phyloP scores from a whole-genome alignment of 108 stramenopile genomes.

The Ochromonas danica region DNA sequence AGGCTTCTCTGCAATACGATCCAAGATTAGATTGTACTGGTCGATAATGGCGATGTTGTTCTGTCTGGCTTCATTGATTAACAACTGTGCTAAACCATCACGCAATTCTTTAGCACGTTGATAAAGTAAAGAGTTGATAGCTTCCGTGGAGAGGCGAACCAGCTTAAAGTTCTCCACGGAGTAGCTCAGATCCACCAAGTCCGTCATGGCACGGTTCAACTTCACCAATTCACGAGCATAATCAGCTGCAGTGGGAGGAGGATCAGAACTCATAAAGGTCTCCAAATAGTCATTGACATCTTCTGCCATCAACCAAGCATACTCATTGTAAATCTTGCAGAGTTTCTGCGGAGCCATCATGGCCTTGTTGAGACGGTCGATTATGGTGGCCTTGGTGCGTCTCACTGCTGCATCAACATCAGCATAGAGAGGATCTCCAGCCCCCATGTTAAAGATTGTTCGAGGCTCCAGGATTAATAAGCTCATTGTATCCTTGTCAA shows the following conservation, averaged over 20 bases:
- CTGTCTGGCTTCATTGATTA: slow-evolving; percentile 45
- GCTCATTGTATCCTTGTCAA: slow-evolving; percentile 60
- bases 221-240: not conserved
- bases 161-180: slow-evolving; percentile 37
- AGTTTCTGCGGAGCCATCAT: not conserved
- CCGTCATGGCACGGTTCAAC: not conserved
- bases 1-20: slow-evolving; percentile 57
- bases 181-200: slow-evolving; percentile 25
- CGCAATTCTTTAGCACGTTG: slow-evolving; percentile 50
- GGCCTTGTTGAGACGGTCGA: not conserved
- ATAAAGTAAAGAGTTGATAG: slow-evolving; percentile 41
- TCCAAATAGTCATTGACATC: slow-evolving; percentile 38
- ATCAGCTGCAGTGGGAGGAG: slow-evolving; percentile 15
- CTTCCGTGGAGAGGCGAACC: slow-evolving; percentile 44
- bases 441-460: slow-evolving; percentile 38
- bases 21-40: slow-evolving; percentile 53
- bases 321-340: slow-evolving; percentile 24
- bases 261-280: slow-evolving; percentile 10
- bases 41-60: slow-evolving; percentile 47
- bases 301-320: slow-evolving; percentile 18
- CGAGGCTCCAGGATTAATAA: slow-evolving; percentile 55
- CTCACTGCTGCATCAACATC: slow-evolving; percentile 6
- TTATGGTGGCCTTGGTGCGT: not conserved
- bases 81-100: slow-evolving; percentile 51
- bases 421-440: slow-evolving; percentile 30